Evolutionary conservation across 2,329 filamentous ascomycete species (phyloP).

Genomic region (Daldinia sp.): DNA sequence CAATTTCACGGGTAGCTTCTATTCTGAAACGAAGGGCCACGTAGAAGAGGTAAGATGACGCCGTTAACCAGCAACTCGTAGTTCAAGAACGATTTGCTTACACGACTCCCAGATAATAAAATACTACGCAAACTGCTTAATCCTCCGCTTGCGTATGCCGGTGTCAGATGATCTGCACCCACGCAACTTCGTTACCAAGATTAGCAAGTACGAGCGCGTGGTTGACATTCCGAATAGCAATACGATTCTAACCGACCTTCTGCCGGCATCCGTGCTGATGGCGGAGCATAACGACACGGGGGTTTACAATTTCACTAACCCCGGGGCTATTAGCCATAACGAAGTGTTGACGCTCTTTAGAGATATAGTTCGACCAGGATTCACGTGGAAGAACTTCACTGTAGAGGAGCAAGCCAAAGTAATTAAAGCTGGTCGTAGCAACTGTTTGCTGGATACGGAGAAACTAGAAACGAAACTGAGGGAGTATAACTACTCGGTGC

Average conservation of each 20-base stretch:
- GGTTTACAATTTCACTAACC: slow-evolving; percentile 78
- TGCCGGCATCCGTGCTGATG: slow-evolving; percentile 70
- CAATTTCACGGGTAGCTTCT: slow-evolving; percentile 76
- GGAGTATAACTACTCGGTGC: slow-evolving; percentile 69
- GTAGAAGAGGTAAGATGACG: slow-evolving; percentile 68
- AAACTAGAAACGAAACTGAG: slow-evolving; percentile 71
- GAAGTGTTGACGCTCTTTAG: slow-evolving; percentile 73
- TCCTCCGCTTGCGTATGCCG: slow-evolving; percentile 76
- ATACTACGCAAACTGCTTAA: slow-evolving; percentile 70
- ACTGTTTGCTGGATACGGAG: slow-evolving; percentile 72
- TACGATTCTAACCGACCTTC: slow-evolving; percentile 73
- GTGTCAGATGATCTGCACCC: slow-evolving; percentile 75
- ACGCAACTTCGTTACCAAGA: slow-evolving; percentile 78
- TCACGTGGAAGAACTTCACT: slow-evolving; percentile 74
- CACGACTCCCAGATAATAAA: slow-evolving; percentile 65
- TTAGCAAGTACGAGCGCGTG: slow-evolving; percentile 72
- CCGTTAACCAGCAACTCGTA: not conserved
- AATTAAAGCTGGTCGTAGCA: slow-evolving; percentile 75
- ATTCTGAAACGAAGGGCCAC: slow-evolving; percentile 74
- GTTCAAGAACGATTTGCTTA: slow-evolving; percentile 24
- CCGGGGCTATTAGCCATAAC: slow-evolving; percentile 77
- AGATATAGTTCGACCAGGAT: slow-evolving; percentile 70
- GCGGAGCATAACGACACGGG: slow-evolving; percentile 72
- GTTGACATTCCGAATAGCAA: slow-evolving; percentile 78
- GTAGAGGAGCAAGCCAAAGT: slow-evolving; percentile 75